A percentile compares a stretch with the other conserved stretches of the same genome.
phyloP scores from a whole-genome alignment of 768 basidiomycete genomes.

The Lentinus brumalis region DNA sequence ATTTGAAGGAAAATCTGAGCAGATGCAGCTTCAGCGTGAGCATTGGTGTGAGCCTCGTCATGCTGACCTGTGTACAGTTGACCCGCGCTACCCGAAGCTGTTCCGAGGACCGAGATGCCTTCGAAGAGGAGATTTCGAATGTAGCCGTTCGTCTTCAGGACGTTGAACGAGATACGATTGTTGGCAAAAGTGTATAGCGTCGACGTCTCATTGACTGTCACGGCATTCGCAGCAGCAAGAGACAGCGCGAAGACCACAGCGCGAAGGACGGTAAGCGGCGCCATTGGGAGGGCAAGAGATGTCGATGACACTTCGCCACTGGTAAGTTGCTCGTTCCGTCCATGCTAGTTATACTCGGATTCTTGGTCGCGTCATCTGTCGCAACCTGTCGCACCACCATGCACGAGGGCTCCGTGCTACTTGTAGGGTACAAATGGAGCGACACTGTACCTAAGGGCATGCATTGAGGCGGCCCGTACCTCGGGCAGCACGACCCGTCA shows the following conservation, averaged over 20 bases:
- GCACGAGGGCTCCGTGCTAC: background rate
- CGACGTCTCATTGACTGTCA: conserved; percentile 12
- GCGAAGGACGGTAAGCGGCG: background rate
- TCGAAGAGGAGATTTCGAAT: conserved; percentile 26
- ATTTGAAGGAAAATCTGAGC: conserved; percentile 27
- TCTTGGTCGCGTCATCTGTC: conserved; percentile 9
- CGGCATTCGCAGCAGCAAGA: background rate
- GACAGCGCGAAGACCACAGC: background rate
- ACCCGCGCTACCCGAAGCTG: conserved; percentile 25
- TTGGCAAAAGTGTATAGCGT: conserved; percentile 10
- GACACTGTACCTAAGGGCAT: no score
- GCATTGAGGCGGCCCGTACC: no score
- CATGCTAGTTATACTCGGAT: background rate
- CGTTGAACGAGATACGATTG: conserved; percentile 13
- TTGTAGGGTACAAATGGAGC: no score
- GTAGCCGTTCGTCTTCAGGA: conserved; percentile 22
- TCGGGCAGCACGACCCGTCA: no score
- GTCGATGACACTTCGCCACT: background rate
- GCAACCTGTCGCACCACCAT: background rate
- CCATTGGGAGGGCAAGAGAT: background rate
- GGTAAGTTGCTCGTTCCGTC: background rate
- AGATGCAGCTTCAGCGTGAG: no score
- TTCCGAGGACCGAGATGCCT: conserved; percentile 21
- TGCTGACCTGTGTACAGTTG: conserved; percentile 25
- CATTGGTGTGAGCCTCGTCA: background rate